Base-by-base conservation (phyloP, 2,329 filamentous ascomycete species). In the Aspergillus felis region DNA sequence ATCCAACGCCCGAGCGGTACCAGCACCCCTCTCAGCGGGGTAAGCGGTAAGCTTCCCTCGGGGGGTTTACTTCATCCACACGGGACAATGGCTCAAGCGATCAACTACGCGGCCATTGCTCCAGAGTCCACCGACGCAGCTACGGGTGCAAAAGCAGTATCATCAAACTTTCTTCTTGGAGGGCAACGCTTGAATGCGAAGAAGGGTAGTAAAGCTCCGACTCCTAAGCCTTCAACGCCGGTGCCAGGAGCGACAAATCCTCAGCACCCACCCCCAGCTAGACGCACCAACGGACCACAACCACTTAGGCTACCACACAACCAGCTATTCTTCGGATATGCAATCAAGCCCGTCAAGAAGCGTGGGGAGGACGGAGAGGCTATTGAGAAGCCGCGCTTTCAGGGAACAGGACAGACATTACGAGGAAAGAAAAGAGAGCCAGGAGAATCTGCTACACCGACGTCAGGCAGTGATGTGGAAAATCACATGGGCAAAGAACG, bases 321-420 rank as follows among this genome's bases (percentile, higher is more conserved):
- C 67, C 96, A 97, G 76, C 81, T 99, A 4, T 99, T 99, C 80
- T 96, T 99, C 62, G 94, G 94, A 3, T 99, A 97, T 69, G 89
- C 96, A 68, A 84, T 96, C 71, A 96, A 89, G 74, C 93, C 93
- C 0, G 81, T 95, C 46, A 92, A 91, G 79, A 90, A 90, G 8
- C 86, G 88, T 57, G 88, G 85, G 38, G 86, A 91, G 57, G 81
- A 87, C 59, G 71, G 72, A 5, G 86, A 88, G 58, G 82, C 85
- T 41, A 69, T 75, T 17, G 83, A 86, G 58, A 84, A 86, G 62
- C 88, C 88, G n/a, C 86, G 86, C 64, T 96, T 96, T 74, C 85
- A 87, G 4, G 93, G 93, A 0, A 85, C 90, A 63, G 93, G 93
- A 0, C 90, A 97, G 74, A 94, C 89, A 4, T 77, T 97, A 41